phyloP scores from a whole-genome alignment of 1,139 yeast species.

The Kluyveromyces sp. region DNA sequence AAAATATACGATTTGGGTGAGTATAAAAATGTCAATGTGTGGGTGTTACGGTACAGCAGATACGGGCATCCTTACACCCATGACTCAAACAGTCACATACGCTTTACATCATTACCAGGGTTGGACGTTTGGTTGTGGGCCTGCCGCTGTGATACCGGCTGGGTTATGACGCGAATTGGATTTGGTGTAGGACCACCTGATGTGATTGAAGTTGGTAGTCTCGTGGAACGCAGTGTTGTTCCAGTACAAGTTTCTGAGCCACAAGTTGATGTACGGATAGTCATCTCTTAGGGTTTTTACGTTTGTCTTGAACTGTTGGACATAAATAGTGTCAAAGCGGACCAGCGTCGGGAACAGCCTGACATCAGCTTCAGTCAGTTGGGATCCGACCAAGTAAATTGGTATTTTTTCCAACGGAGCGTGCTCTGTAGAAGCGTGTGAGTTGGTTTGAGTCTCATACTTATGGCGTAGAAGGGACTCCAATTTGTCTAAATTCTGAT shows the following conservation, averaged over 20 bases:
- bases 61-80: background rate
- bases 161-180: constrained; percentile 78
- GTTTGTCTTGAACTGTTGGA: constrained; percentile 93
- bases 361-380: constrained; percentile 83
- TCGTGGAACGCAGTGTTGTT: constrained; percentile 64
- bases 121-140: constrained; percentile 74
- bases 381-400: constrained; percentile 44
- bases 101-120: constrained; percentile 21
- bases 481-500: constrained; percentile 64
- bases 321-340: constrained; percentile 86
- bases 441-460: constrained; percentile 36
- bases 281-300: constrained; percentile 72
- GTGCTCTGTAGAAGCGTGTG: constrained; percentile 13
- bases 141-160: constrained; percentile 74
- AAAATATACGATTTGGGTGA: background rate
- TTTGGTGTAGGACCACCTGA: constrained; percentile 81
- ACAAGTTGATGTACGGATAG: constrained; percentile 69
- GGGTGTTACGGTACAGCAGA: too few relatives aligned
- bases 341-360: constrained; percentile 77
- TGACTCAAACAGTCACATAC: background rate
- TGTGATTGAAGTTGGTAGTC: constrained; percentile 83
- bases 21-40: background rate
- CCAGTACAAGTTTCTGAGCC: constrained; percentile 86
- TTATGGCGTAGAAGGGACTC: constrained; percentile 54
- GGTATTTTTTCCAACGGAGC: constrained; percentile 24